phyloP scores from a whole-genome alignment of 2,329 filamentous ascomycete genomes.

The Microsporum audouinii region DNA sequence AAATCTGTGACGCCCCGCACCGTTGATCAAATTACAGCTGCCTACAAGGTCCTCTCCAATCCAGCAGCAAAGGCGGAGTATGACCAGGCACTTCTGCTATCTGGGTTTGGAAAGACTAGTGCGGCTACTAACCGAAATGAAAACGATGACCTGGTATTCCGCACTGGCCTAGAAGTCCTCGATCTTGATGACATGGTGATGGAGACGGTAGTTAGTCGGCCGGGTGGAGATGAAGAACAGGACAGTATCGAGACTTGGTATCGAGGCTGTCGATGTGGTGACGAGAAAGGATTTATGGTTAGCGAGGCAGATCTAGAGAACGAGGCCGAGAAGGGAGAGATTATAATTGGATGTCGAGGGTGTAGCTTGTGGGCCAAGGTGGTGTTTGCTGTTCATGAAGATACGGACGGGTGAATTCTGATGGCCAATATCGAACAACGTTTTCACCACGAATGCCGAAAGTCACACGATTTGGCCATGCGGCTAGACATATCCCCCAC shows the following conservation, averaged over 20 bases:
- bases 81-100: slow-evolving; percentile 33
- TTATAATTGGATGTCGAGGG: slow-evolving; percentile 49
- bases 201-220: slow-evolving; percentile 26
- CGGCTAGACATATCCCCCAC: no score
- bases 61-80: slow-evolving; percentile 37
- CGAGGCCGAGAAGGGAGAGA: slow-evolving; percentile 43
- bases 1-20: slow-evolving; percentile 19
- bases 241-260: slow-evolving; percentile 39
- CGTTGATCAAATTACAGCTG: slow-evolving; percentile 49
- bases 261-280: slow-evolving; percentile 48
- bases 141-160: slow-evolving; percentile 24
- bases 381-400: slow-evolving; percentile 43
- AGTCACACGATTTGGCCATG: no score
- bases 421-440: background rate
- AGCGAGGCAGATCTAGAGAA: slow-evolving; percentile 43
- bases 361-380: slow-evolving; percentile 55
- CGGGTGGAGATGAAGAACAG: slow-evolving; percentile 34
- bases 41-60: slow-evolving; percentile 44
- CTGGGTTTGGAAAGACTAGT: slow-evolving; percentile 14
- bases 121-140: slow-evolving; percentile 17
- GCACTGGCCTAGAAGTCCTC: slow-evolving; percentile 45
- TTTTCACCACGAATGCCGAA: background rate
- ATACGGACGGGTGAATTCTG: background rate
- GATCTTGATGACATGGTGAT: slow-evolving; percentile 46
- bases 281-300: slow-evolving; percentile 44